These are phyloP conservation scores for Fragaria nilgerrensis DNA, from an alignment of 306 rosid species.

Conservation along the genomic window DNA sequence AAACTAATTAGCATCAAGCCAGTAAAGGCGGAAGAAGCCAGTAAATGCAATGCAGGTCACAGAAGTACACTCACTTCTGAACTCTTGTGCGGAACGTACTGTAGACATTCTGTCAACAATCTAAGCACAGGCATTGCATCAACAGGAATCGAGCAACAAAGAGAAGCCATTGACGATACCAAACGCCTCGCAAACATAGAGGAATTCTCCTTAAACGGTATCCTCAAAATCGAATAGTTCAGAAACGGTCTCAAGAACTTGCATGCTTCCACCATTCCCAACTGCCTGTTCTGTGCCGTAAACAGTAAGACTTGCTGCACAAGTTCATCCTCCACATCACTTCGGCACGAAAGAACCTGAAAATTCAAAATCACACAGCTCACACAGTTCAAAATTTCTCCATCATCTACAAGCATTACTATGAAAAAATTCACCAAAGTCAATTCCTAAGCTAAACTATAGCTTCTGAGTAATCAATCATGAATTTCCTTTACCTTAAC, in stretches of 20 bases:
- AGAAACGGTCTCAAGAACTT: constrained; percentile 69
- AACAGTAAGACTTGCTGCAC: constrained; percentile 73
- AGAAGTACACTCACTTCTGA: constrained; percentile 51
- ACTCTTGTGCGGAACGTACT: constrained; percentile 47
- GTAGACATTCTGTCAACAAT: constrained; percentile 58
- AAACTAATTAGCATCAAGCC: constrained; percentile 7
- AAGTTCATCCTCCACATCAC: constrained; percentile 73
- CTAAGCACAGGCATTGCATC: constrained; percentile 68
- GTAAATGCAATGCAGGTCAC: no score
- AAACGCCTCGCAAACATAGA: constrained; percentile 53
- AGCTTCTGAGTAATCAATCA: neutral
- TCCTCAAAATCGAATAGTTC: constrained; percentile 51
- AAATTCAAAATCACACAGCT: constrained; percentile 8
- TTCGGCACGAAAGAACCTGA: constrained; percentile 66
- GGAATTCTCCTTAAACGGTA: constrained; percentile 48
- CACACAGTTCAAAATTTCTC: constrained; percentile 16
- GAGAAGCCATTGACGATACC: constrained; percentile 55
- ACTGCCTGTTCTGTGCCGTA: constrained; percentile 48
- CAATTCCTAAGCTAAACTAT: neutral
- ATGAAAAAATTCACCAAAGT: neutral
- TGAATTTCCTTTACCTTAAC: constrained; percentile 45
- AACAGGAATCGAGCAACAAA: constrained; percentile 65
- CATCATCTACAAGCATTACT: neutral
- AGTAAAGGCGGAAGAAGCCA: no score
- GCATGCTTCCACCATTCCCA: constrained; percentile 65